These are phyloP conservation scores for Danielia oregonensis DNA, from an alignment of 805 yeast species.

Conservation along the genomic window DNA sequence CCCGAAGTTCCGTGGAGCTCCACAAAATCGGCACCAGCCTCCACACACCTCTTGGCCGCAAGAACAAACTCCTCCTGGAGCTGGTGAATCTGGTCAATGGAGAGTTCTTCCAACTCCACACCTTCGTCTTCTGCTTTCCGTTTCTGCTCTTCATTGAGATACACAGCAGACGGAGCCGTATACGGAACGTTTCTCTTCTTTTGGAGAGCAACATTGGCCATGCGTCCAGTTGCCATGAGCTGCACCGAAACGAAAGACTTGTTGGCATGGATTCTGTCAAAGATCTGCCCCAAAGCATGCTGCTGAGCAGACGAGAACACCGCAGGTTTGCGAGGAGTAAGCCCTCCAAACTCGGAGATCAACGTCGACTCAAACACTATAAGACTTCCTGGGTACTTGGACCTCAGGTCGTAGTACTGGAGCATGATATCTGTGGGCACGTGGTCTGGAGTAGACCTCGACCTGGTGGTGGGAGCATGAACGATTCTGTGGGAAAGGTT, in stretches of 20 bases:
- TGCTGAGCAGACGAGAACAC: neutral
- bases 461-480: slow-evolving; percentile 26
- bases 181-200: slow-evolving; percentile 24
- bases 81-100: slow-evolving; percentile 35
- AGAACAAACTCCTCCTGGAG: slow-evolving; percentile 40
- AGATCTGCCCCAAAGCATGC: neutral
- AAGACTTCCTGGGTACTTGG: slow-evolving; percentile 30
- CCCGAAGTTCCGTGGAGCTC: slow-evolving; percentile 69
- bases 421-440: slow-evolving; percentile 27
- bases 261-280: slow-evolving; percentile 1
- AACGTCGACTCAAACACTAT: slow-evolving; percentile 45
- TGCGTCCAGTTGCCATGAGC: slow-evolving; percentile 1
- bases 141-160: slow-evolving; percentile 30
- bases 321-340: slow-evolving; percentile 7
- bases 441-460: slow-evolving; percentile 18
- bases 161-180: slow-evolving; percentile 44
- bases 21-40: slow-evolving; percentile 44
- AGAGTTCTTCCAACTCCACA: slow-evolving; percentile 18
- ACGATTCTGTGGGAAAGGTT: slow-evolving; percentile 21
- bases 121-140: slow-evolving; percentile 31
- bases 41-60: slow-evolving; percentile 45
- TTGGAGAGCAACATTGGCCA: neutral
- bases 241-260: slow-evolving; percentile 1
- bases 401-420: slow-evolving; percentile 28
- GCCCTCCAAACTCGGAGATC: slow-evolving; percentile 31